phyloP scores from a whole-genome alignment of 2,329 filamentous ascomycete species.

The Pseudocercospora cruenta region DNA sequence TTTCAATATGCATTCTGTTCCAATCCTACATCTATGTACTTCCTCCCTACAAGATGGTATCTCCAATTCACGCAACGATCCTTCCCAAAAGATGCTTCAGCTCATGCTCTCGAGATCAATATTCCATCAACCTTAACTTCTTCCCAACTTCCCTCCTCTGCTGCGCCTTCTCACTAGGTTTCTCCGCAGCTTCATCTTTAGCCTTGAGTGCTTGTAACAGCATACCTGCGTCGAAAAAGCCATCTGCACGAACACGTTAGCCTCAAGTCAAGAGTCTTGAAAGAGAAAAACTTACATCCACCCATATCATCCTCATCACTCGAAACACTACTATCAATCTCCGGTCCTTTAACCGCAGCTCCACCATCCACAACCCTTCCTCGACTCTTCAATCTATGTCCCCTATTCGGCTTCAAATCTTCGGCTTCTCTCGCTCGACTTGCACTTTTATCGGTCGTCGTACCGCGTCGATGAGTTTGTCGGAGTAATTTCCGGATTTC shows the following conservation, averaged over 20 bases:
- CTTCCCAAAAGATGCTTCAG: no score
- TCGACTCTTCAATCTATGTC: constrained; percentile 64
- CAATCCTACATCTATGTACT: no score
- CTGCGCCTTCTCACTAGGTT: constrained; percentile 58
- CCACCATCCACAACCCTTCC: constrained; percentile 66
- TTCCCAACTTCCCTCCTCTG: constrained; percentile 72
- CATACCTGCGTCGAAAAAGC: constrained; percentile 97
- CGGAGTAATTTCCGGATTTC: constrained; percentile 85
- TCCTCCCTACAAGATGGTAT: no score
- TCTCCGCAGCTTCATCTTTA: constrained; percentile 56
- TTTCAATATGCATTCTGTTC: no score
- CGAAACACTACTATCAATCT: constrained; percentile 60
- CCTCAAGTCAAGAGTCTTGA: no score
- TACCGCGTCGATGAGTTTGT: constrained; percentile 63
- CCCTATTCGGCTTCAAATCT: constrained; percentile 45
- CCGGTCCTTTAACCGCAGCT: not conserved
- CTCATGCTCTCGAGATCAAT: constrained; percentile 46
- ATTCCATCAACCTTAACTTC: constrained; percentile 72
- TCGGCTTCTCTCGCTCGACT: constrained; percentile 66
- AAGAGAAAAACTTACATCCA: constrained; percentile 80
- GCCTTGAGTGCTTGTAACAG: constrained; percentile 83
- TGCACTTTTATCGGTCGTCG: constrained; percentile 56
- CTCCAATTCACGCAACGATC: no score
- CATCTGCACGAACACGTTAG: no score
- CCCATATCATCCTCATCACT: constrained; percentile 70